Evolutionary conservation across 2,329 filamentous ascomycete species (phyloP), one percentile per base, ranked within the genome.

Genomic region (Coniella vitis): DNA sequence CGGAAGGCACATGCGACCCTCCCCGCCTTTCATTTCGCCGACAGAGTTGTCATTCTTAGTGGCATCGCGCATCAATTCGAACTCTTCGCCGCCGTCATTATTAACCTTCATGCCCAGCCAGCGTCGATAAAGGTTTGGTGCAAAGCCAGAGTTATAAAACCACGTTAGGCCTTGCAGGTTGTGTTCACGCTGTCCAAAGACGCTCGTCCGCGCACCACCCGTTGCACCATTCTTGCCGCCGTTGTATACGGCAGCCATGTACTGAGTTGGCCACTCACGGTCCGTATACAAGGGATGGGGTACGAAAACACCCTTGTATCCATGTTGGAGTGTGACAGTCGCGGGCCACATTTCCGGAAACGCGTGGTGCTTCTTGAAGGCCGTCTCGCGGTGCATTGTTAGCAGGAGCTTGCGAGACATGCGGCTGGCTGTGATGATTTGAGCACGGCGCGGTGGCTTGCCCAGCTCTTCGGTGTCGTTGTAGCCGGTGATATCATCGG

Each of bases 301-400:
- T 2, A 84, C 89, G 56, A 86, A 95, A 13, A 96, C 90, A 34
- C 88, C 90, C 70, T 96, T 97, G 69, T 87, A 83, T 10, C 91
- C 91, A 63, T 96, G 90, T 52, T 96, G 90, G 9, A 97, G 75
- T 1, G 90, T 87, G 1, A 87, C 83, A 0, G 87, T 93, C 1
- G 85, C 84, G 0, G 90, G 88, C 89, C 89, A 96, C 90, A 96
- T 96, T 67, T 97, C 91, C 0, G 90, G 87, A 64, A 95, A 95
- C 71, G 93, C 94, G 55, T 87, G 87, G 66, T 94, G 87, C 58
- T 90, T 90, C 61, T 85, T 84, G 59, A 87, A 78, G 25, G 83
- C 81, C 4, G 90, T 95, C 70, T 95, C 90, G 48, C 82, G 79
- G 71, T 97, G 91, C 91, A 97, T 97, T 16, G 84, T 84, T 53